These are phyloP conservation scores for Citrullus colocynthis DNA, from an alignment of 306 rosid species.

Conservation along the genomic window DNA sequence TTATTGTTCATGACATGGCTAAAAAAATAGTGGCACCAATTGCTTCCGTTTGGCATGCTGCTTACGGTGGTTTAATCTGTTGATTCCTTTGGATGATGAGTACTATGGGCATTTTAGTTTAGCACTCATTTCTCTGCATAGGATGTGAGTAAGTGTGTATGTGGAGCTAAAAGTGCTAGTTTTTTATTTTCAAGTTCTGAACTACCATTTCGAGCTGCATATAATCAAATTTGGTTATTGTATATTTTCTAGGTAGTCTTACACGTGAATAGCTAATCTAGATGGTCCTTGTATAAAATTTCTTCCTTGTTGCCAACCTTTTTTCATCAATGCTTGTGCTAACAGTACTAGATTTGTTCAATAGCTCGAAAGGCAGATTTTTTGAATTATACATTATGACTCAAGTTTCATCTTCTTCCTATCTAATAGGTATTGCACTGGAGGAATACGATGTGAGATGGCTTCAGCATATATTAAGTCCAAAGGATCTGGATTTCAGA, in stretches of 20 bases:
- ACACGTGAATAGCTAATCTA: not conserved
- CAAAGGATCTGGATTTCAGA: conserved; percentile 81
- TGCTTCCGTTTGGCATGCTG: not conserved
- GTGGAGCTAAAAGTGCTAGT: not conserved
- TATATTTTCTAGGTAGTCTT: not conserved
- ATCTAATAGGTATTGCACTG: conserved; percentile 78
- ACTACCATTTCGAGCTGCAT: not conserved
- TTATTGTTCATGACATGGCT: not conserved
- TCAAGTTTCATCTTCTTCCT: conserved; percentile 8
- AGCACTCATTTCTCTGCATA: not conserved
- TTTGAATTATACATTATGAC: not conserved
- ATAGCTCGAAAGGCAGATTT: not conserved
- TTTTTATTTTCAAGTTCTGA: not conserved
- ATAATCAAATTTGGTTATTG: not conserved
- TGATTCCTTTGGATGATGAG: not conserved
- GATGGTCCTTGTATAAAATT: not conserved
- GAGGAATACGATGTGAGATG: conserved; percentile 95
- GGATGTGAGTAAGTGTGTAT: not conserved
- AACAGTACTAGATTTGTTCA: not conserved
- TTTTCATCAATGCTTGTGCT: not conserved
- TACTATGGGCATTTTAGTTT: not conserved
- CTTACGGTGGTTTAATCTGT: not conserved
- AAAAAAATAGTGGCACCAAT: not conserved
- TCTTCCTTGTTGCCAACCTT: not conserved
- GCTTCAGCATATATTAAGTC: conserved; percentile 91